Base-by-base conservation (phyloP, 306 rosid species). In the Begonia fuchsioides region DNA sequence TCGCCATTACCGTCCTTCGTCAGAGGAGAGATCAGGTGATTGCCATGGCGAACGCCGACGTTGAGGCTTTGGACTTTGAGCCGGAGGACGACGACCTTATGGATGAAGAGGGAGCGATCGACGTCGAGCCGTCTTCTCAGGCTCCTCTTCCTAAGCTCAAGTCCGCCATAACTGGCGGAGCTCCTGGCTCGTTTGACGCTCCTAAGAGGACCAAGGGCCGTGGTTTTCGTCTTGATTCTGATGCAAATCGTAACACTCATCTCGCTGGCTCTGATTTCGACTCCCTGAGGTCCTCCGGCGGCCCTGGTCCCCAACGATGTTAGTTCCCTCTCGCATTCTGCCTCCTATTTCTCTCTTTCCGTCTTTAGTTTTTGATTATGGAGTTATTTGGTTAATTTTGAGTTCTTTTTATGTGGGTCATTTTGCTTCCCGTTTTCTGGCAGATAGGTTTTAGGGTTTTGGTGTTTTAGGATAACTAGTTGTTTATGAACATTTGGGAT, bases 21-120 rank as follows among this genome's bases (percentile, higher is more conserved):
- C 35, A 52, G 39, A 17, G 19, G 47, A 41, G 54, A 15, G 59
- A 70, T 62, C n/a, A n/a, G n/a, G n/a, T 9, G 35, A 26, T 26
- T 26, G 35, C 5, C 8, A 76, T 76, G 74, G 85, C 92, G 14
- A 66, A 47, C 72, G 84, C 82, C 43, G 92, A 92, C 35, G 96
- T 84, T 20, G 98, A 92, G 58, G 87, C 98, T 4, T 83, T 92
- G 60, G 96, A 92, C 75, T 92, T 92, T 58, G 98, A 90, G 72
- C 95, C 95, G 6, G 95, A 90, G 70, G 95, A 90, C 3, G 97
- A 90, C 64, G 97, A 90, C 72, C 74, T 92, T 67, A 92, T 92
- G 98, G 98, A 92, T 83, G 98, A 92, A 71, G 98, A 92, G 14
- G 95, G 71, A 39, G 93, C 82, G 15, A 63, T 66, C 3, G 95